Base-by-base conservation (phyloP, 169 alveolate species). In the Cryptosporidium xiaoi region DNA sequence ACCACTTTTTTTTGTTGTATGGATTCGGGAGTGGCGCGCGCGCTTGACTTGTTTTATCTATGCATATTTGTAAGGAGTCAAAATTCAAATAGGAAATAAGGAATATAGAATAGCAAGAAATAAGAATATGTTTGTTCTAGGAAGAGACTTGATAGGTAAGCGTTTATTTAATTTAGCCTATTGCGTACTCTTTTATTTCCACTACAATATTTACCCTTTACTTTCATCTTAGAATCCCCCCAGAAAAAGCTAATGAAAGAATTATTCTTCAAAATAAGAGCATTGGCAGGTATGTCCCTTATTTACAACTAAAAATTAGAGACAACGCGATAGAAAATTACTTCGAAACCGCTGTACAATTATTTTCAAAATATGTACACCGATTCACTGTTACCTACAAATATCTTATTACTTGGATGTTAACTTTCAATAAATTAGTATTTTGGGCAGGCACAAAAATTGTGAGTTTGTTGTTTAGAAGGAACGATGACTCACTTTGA, bases 381-480 rank as follows among this genome's bases (percentile, higher is more conserved):
- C 27, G 27, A 24, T 24, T 24, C 27, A 24, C 27, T 24, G 27
- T 24, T 24, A 24, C 27, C 27, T 24, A 24, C 27, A 24, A 24
- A 24, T 24, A 24, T 24, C 27, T 24, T 24, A 24, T 24, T 24
- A 24, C 27, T 24, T 24, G 27, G 0, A 24, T 55, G 8, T 7
- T 3, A 55, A 20, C 34, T 55, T 13, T 55, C 6, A 18, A 31
- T 53, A 18, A 2, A 15, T 12, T 40, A 36, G 87, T 62, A 4
- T 65, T 51, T n/a, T 77, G 87, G 87, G 87, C 71, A 27, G 71
- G 77, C 7, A 56, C 64, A 16, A 77, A 77, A 51, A 62, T 77
- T 5, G 62, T 77, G 48, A 40, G 48, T 8, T 8, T 40, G 10
- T 40, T 40, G 10, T 40, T 40, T 40, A 8, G 10, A 8, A 40